Evolutionary conservation across 2,329 filamentous ascomycete genomes (phyloP).

Genomic region (Calonectria pseudoreteaudii): DNA sequence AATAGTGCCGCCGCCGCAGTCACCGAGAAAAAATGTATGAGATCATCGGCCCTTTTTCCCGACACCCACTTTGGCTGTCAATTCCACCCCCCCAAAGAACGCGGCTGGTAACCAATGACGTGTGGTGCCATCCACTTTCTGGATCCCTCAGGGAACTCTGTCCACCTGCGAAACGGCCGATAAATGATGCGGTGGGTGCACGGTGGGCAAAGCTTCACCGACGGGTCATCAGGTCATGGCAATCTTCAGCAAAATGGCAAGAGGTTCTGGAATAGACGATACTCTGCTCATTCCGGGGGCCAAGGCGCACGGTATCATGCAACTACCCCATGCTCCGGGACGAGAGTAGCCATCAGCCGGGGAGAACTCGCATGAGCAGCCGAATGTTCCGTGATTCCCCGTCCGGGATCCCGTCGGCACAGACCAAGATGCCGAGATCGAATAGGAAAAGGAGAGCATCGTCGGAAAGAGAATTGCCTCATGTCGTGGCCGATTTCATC

Average conservation of each 20-base stretch:
- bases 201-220: background rate
- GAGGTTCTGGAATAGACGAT: background rate
- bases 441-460: background rate
- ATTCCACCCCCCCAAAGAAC: background rate
- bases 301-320: background rate
- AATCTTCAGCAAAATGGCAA: background rate
- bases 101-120: background rate
- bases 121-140: background rate
- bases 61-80: background rate
- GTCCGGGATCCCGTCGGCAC: conserved; percentile 4
- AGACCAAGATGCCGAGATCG: conserved; percentile 8
- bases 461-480: conserved; percentile 1
- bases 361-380: background rate
- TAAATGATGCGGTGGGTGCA: background rate
- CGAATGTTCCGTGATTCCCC: background rate
- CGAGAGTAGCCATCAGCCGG: background rate
- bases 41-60: background rate
- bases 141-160: background rate
- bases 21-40: background rate
- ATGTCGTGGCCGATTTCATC: background rate
- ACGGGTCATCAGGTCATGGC: background rate
- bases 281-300: background rate
- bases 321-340: background rate
- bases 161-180: background rate
- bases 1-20: background rate